phyloP scores from a whole-genome alignment of 805 yeast genomes.

The Metschnikowia picachoensis region DNA sequence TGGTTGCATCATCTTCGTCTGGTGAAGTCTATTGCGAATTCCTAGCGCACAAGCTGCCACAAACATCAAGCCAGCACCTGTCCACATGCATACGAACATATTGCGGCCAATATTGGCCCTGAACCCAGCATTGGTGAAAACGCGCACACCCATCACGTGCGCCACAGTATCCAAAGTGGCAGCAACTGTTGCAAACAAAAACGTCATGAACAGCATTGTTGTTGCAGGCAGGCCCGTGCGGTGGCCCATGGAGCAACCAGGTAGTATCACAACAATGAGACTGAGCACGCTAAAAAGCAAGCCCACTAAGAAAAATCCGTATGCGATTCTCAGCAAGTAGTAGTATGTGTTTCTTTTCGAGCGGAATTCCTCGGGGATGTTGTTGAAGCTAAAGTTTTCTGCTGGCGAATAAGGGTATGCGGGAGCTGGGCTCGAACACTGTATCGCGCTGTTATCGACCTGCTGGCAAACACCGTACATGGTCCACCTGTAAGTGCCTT shows the following conservation, averaged over 20 bases:
- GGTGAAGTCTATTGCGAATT: background rate
- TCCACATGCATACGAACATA: conserved; percentile 64
- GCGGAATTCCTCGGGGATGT: conserved; percentile 51
- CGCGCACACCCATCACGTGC: conserved; percentile 50
- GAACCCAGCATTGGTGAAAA: conserved; percentile 42
- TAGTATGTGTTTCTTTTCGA: conserved; percentile 50
- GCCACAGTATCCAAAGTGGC: conserved; percentile 52
- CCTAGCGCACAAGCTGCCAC: conserved; percentile 9
- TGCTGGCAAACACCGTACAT: conserved; percentile 25
- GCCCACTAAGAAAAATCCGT: conserved; percentile 40
- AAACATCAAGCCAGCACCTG: conserved; percentile 31
- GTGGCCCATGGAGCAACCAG: conserved; percentile 7
- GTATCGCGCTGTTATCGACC: conserved; percentile 14
- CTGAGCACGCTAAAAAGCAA: conserved; percentile 58
- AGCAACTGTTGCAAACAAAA: conserved; percentile 43
- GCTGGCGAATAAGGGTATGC: conserved; percentile 33
- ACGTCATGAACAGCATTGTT: conserved; percentile 21
- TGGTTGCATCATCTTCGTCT: background rate
- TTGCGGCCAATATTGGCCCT: conserved; percentile 43
- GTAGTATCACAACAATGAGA: conserved; percentile 34
- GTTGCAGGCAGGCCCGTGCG: conserved; percentile 10
- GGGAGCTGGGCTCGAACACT: conserved; percentile 20
- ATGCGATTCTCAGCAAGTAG: conserved; percentile 53
- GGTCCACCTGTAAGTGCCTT: conserved; percentile 27
- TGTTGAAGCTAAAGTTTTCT: conserved; percentile 21